Evolutionary conservation across 1,284 basidiomycete genomes (phyloP), one percentile per base, ranked within the genome.

Genomic region (Porodaedalea pini): DNA sequence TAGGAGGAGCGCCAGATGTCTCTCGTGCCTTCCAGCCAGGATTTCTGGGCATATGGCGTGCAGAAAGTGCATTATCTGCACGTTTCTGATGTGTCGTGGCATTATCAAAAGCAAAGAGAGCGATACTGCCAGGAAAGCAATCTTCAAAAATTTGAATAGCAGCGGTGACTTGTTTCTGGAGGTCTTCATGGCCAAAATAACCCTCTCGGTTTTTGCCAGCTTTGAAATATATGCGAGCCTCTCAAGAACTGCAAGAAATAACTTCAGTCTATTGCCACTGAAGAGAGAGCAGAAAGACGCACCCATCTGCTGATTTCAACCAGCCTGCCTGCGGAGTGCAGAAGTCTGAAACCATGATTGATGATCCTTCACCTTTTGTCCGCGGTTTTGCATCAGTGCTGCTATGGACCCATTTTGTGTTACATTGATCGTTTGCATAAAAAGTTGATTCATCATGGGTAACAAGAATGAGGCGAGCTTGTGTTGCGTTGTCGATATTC

Each of bases 361-460:
- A 73, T 7, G 47, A 43, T 0, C 74, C 72, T 36, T 73, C 69
- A 0, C 73, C 73, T 55, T 75, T 75, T 36, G 62, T 59, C 47
- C 66, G 55, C 40, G 70, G 65, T 0, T 57, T 54, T 4, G 69
- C 59, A n/a, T n/a, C n/a, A n/a, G n/a, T n/a, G n/a, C n/a, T n/a
- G n/a, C n/a, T n/a, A 41, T 41, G 47, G 10, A 7, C 17, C 45
- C 25, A 19, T 13, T 6, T 6, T 13, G 15, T 36, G 27, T 34
- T 34, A 19, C 36, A 2, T 10, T 36, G 40, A 25, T 43, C 52
- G 25, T 31, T 45, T 29, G 32, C 29, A 41, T 41, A 41, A 17
- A 41, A 41, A 3, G 40, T 41, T 2, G 40, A 41, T 4, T 41
- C 40, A 41, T 41, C 40, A 41, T 41, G 5, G 17, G 40, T 41